These are phyloP conservation scores for Abortiporus biennis DNA, from an alignment of 1,284 basidiomycete genomes.

Conservation along the genomic window DNA sequence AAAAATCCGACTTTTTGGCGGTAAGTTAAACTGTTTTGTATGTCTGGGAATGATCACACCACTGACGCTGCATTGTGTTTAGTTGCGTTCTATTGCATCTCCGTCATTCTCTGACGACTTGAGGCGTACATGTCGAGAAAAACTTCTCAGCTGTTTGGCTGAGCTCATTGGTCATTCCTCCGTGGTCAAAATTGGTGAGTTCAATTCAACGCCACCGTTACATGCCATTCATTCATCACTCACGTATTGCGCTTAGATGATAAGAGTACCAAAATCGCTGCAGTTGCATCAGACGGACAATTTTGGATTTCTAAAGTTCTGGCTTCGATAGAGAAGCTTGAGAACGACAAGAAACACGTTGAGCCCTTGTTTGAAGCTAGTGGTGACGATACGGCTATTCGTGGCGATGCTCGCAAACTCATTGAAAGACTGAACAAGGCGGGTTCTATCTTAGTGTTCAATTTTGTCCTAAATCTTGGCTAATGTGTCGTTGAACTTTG, in stretches of 20 bases:
- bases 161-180: constrained; percentile 63
- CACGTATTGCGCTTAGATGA: constrained; percentile 40
- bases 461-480: too few relatives aligned
- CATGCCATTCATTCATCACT: constrained; percentile 3
- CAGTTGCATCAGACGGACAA: constrained; percentile 64
- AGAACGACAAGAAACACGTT: constrained; percentile 70
- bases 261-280: constrained; percentile 49
- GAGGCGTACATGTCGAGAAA: constrained; percentile 59
- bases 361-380: constrained; percentile 49
- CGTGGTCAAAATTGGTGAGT: constrained; percentile 35
- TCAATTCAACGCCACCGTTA: neutral
- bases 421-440: constrained; percentile 42
- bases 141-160: constrained; percentile 71
- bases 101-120: constrained; percentile 72
- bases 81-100: constrained; percentile 60
- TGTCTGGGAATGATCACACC: neutral
- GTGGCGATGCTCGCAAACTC: constrained; percentile 41
- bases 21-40: constrained; percentile 38
- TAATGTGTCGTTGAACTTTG: constrained; percentile 1
- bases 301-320: constrained; percentile 79
- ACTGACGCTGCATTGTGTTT: constrained; percentile 1
- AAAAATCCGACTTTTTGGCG: constrained; percentile 54
- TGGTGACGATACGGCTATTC: constrained; percentile 47
- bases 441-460: neutral
- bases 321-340: constrained; percentile 51